Evolutionary conservation across 2,329 filamentous ascomycete species (phyloP).

Genomic region (Colletotrichum truncatum): DNA sequence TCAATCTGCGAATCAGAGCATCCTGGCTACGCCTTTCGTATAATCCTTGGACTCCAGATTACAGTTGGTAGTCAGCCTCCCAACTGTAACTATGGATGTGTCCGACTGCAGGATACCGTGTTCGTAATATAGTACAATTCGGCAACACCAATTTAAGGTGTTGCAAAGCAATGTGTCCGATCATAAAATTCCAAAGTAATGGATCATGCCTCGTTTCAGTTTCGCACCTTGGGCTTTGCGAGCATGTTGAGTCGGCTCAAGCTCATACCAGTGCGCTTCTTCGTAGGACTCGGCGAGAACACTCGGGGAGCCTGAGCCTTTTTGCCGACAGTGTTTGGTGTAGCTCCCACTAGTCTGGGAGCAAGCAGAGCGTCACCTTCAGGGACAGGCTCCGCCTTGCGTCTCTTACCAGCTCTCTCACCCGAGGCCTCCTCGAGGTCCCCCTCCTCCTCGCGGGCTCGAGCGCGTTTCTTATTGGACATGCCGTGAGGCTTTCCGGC

Average conservation of each 20-base stretch:
- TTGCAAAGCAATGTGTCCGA: background rate
- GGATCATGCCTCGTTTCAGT: conserved; percentile 38
- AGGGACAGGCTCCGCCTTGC: conserved; percentile 56
- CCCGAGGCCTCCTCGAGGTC: conserved; percentile 66
- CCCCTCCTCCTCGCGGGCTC: conserved; percentile 66
- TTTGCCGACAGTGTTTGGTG: conserved; percentile 44
- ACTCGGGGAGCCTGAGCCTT: conserved; percentile 43
- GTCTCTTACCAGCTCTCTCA: conserved; percentile 66
- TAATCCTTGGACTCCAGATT: background rate
- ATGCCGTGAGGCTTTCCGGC: conserved; percentile 68
- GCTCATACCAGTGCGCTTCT: conserved; percentile 63
- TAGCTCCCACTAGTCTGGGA: conserved; percentile 52
- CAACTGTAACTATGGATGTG: background rate
- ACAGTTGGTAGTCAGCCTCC: background rate
- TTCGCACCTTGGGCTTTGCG: conserved; percentile 66
- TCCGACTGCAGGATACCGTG: background rate
- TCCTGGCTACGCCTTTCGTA: conserved; percentile 16
- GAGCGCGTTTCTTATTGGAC: conserved; percentile 71
- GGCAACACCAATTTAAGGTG: background rate
- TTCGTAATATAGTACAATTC: conserved; percentile 25
- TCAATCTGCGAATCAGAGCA: conserved; percentile 12
- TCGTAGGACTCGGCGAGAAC: conserved; percentile 51
- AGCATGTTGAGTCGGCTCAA: conserved; percentile 70
- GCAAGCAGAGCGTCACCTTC: conserved; percentile 64
- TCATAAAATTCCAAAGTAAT: background rate